A percentile compares a stretch with the other conserved stretches of the same genome.
phyloP scores from a whole-genome alignment of 2,329 filamentous ascomycete species.

The Dothideomycetes sp. region DNA sequence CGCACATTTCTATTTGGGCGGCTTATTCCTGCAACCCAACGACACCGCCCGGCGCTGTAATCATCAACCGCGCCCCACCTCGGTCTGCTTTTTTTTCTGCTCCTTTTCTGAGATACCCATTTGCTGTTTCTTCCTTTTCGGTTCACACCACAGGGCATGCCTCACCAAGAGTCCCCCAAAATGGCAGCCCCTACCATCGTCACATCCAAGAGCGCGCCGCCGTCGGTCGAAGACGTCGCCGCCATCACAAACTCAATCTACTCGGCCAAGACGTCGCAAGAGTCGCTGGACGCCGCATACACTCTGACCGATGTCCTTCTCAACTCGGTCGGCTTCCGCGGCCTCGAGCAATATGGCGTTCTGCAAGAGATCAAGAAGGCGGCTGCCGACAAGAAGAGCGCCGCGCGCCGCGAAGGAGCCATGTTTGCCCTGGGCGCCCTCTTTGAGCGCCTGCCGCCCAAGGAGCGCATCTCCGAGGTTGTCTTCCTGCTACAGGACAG shows the following conservation, averaged over 20 bases:
- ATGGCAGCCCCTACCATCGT: constrained; percentile 35
- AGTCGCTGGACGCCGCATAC: constrained; percentile 52
- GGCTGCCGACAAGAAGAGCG: constrained; percentile 87
- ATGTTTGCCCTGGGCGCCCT: constrained; percentile 92
- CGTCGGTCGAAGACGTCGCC: constrained; percentile 34
- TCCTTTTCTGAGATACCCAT: constrained; percentile 1
- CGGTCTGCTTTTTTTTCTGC: neutral
- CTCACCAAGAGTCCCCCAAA: constrained; percentile 39
- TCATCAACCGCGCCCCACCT: too few relatives aligned
- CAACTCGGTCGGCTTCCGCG: constrained; percentile 54
- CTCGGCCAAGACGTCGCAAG: constrained; percentile 41
- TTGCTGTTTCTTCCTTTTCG: too few relatives aligned
- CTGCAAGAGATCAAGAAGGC: constrained; percentile 61
- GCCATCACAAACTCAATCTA: constrained; percentile 33
- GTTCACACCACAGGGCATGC: constrained; percentile 24
- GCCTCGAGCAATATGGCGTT: constrained; percentile 50
- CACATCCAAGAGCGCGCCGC: constrained; percentile 32
- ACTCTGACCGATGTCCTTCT: constrained; percentile 52
- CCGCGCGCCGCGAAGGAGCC: constrained; percentile 71
- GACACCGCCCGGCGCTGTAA: too few relatives aligned
- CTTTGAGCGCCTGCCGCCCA: constrained; percentile 76
- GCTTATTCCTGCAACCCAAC: too few relatives aligned
- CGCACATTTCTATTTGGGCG: neutral
- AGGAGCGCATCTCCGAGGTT: constrained; percentile 68
- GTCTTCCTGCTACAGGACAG: constrained; percentile 74